phyloP scores from a whole-genome alignment of 257 asterid genomes.

The Solanum boliviense region DNA sequence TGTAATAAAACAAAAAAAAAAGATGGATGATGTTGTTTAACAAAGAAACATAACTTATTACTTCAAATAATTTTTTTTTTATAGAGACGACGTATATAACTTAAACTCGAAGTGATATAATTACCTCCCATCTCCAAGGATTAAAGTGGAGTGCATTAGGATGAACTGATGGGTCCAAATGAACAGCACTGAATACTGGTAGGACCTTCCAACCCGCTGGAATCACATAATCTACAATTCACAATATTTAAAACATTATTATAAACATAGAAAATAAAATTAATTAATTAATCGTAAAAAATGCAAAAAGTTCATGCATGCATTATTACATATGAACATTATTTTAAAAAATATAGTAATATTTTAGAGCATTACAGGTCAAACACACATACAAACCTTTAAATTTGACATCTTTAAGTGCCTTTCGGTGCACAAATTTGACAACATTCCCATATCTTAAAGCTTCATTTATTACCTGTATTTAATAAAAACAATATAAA shows the following conservation, averaged over 20 bases:
- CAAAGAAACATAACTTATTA: background rate
- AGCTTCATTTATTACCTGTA: slow-evolving; percentile 80
- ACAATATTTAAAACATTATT: background rate
- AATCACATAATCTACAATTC: slow-evolving; percentile 39
- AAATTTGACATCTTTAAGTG: slow-evolving; percentile 64
- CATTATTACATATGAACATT: slow-evolving; percentile 10
- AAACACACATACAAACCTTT: slow-evolving; percentile 29
- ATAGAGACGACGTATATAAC: background rate
- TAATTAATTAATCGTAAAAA: too few species aligned
- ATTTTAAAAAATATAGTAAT: background rate
- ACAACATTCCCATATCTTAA: slow-evolving; percentile 78
- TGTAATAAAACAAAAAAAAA: too few species aligned
- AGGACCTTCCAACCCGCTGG: slow-evolving; percentile 89
- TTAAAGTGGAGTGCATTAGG: slow-evolving; percentile 36
- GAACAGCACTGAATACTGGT: slow-evolving; percentile 72
- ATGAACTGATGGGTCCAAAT: slow-evolving; percentile 60
- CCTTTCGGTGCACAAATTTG: slow-evolving; percentile 87
- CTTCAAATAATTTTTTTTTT: background rate
- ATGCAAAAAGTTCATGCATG: slow-evolving; percentile 27
- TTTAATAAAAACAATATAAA: background rate
- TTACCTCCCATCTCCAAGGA: slow-evolving; percentile 84
- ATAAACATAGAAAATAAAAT: background rate
- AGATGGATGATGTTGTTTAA: background rate
- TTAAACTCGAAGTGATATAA: background rate
- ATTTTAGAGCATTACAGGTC: background rate